These are phyloP conservation scores for Euphrasia arctica DNA, from an alignment of 305 asterid genomes.

Conservation along the genomic window DNA sequence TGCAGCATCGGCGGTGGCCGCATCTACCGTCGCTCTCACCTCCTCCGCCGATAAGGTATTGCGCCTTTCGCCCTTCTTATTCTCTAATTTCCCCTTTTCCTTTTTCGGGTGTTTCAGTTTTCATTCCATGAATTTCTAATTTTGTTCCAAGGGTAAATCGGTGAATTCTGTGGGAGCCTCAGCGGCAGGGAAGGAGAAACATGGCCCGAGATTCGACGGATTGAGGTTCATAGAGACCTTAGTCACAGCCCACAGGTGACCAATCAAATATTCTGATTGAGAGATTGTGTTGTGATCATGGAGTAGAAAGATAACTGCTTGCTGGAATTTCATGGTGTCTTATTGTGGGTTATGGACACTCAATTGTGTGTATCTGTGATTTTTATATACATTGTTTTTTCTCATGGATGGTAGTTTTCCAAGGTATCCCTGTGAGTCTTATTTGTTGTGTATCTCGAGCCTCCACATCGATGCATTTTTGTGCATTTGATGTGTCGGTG, in stretches of 20 bases:
- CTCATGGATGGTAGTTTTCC: too few relatives aligned
- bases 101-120: not conserved
- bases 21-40: conserved; percentile 40
- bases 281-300: too few relatives aligned
- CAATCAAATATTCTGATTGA: not conserved
- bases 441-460: too few relatives aligned
- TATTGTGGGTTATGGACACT: too few relatives aligned
- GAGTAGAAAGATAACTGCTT: too few relatives aligned
- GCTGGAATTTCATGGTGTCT: too few relatives aligned
- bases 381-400: too few relatives aligned
- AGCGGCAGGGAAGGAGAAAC: conserved; percentile 25
- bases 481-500: too few relatives aligned
- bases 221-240: conserved; percentile 57
- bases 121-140: not conserved
- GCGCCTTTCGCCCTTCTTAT: not conserved
- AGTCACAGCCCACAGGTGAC: conserved; percentile 52
- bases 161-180: conserved; percentile 13
- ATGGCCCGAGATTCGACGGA: conserved; percentile 47
- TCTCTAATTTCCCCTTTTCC: not conserved
- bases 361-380: too few relatives aligned
- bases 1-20: conserved; percentile 48
- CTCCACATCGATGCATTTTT: too few relatives aligned
- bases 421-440: too few relatives aligned
- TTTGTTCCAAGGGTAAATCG: conserved; percentile 24
- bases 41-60: conserved; percentile 29